Evolutionary conservation across 345 rosid species (phyloP).

Genomic region (Eucalyptus virginea): DNA sequence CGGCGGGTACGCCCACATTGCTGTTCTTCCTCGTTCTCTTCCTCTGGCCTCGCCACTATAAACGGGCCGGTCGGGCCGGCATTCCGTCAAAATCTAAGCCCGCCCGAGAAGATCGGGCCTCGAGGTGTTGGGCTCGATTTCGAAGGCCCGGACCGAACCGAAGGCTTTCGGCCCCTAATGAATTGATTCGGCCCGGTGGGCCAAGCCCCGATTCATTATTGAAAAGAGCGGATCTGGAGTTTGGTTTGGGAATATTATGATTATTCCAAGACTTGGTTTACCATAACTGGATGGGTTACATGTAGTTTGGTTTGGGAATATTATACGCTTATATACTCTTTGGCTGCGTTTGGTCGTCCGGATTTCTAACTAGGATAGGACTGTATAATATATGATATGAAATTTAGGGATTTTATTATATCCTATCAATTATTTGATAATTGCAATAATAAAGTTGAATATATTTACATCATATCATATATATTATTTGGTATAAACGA

Average conservation of each 20-base stretch:
- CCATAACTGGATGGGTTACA: not conserved
- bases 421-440: rapidly evolving
- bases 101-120: not conserved
- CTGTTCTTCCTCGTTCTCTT: constrained; percentile 4
- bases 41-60: not conserved
- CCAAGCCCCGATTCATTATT: not conserved
- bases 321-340: not conserved
- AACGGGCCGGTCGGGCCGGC: not conserved
- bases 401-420: rapidly evolving
- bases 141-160: not conserved
- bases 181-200: not conserved
- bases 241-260: not conserved
- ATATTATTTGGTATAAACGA: too few species aligned
- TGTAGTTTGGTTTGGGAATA: not conserved
- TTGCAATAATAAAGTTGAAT: too few species aligned
- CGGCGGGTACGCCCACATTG: constrained; percentile 56
- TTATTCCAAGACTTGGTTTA: not conserved
- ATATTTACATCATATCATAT: too few species aligned
- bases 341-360: rapidly evolving
- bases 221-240: not conserved
- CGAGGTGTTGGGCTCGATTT: not conserved
- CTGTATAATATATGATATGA: rapidly evolving
- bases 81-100: not conserved
- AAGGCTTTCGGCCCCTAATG: constrained; percentile 3
- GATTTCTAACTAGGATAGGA: rapidly evolving